Base-by-base conservation (phyloP, 345 rosid genomes). In the Carallia pectinifolia region DNA sequence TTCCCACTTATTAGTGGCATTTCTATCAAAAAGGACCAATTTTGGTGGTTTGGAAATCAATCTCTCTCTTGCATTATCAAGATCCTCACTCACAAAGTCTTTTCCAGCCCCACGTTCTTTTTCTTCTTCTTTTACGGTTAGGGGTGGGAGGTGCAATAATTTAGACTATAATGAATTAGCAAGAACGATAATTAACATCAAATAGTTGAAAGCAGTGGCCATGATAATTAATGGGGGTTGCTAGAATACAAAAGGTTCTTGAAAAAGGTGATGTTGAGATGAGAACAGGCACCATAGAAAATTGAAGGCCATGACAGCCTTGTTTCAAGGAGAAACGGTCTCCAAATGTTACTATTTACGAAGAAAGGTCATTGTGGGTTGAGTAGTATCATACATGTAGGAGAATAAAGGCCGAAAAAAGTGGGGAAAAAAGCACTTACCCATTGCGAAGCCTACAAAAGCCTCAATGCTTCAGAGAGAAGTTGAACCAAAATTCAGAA, bases 291-390 rank as follows among this genome's bases (percentile, higher is more conserved):
- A 23, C 23, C 23, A 23, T 23, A 23, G 23, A 80, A 77, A 78
- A 77, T 79, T 81, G 79, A 79, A 81, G 77, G 77, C 67, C 10
- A 54, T 71, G 83, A 76, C 75, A 77, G 73, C 81, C 77, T 70
- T 81, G 71, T 82, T 82, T 77, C 77, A 70, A 75, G 72, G 83
- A 68, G 52, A 80, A 68, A 80, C 76, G 75, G 66, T 81, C 79
- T 64, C 60, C 61, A 81, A 66, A 64, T 69, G 61, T 74, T 67
- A 75, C 69, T 75, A 72, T 75, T 81, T 85, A 73, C 84, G 81
- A 68, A 75, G 68, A 82, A 78, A 79, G 77, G 73, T 74, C 53
- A 81, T 66, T 66, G 81, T 73, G 77, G 73, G 84, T 71, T 71
- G 72, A 76, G 79, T 62, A 61, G 62, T 52, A 37, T 53, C 23